Evolutionary conservation across 495 filamentous ascomycete genomes (phyloP).

Genomic region (Talaromyces stipitatus): DNA sequence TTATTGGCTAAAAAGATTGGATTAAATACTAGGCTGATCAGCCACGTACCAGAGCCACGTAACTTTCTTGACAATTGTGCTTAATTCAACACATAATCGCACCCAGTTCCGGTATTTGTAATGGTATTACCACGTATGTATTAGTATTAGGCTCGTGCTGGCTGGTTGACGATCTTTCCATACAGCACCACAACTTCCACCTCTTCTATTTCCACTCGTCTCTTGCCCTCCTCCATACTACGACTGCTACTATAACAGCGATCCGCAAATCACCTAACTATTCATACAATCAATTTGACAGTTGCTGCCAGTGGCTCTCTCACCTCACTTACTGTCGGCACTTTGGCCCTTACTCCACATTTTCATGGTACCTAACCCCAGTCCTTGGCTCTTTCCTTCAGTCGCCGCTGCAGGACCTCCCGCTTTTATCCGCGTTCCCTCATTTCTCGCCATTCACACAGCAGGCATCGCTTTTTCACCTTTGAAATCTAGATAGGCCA

Average conservation of each 20-base stretch:
- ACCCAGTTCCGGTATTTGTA: background rate
- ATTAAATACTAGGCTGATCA: background rate
- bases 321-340: background rate
- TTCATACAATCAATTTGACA: background rate
- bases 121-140: background rate
- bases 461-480: background rate
- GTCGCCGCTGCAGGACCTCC: background rate
- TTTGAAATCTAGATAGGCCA: background rate
- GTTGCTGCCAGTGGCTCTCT: background rate
- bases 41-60: background rate
- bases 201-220: background rate
- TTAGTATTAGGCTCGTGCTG: background rate
- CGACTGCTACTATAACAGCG: background rate
- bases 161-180: background rate
- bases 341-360: background rate
- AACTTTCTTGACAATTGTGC: background rate
- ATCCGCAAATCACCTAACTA: background rate
- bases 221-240: background rate
- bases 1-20: background rate
- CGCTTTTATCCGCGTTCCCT: background rate
- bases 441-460: background rate
- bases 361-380: background rate
- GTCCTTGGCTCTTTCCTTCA: background rate
- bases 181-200: background rate
- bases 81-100: background rate